A percentile compares a stretch with the other conserved stretches of the same genome.
phyloP scores from a whole-genome alignment of 2,329 filamentous ascomycete species.

The Aspergillus alliaceus region DNA sequence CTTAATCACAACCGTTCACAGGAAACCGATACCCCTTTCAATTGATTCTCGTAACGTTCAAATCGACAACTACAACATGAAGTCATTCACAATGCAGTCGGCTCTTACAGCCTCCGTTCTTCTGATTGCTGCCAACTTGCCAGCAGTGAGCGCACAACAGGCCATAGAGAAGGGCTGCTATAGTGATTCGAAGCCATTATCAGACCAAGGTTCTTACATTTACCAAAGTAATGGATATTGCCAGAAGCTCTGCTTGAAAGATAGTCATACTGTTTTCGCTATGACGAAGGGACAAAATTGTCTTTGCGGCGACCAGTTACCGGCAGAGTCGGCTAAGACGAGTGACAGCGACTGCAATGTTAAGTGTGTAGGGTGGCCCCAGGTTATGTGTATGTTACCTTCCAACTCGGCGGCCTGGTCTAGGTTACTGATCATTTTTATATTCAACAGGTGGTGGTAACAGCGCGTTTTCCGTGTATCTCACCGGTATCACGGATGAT shows the following conservation, averaged over 20 bases:
- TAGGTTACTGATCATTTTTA: neutral
- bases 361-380: constrained; percentile 62
- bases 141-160: constrained; percentile 20
- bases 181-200: constrained; percentile 46
- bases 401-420: neutral
- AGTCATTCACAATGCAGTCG: constrained; percentile 26
- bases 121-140: constrained; percentile 23
- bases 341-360: constrained; percentile 63
- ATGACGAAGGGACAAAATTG: constrained; percentile 64
- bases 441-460: constrained; percentile 58
- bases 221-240: constrained; percentile 60
- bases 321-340: constrained; percentile 56
- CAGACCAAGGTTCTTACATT: constrained; percentile 48
- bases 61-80: constrained; percentile 22
- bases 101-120: constrained; percentile 26
- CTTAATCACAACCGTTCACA: constrained; percentile 13
- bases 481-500: constrained; percentile 49
- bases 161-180: constrained; percentile 51
- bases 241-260: constrained; percentile 50
- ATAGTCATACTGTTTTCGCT: constrained; percentile 60
- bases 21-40: constrained; percentile 2
- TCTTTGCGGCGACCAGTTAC: constrained; percentile 71
- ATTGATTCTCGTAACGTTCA: constrained; percentile 9
- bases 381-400: constrained; percentile 62
- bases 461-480: constrained; percentile 51